Evolutionary conservation across 2,329 filamentous ascomycete species (phyloP).

Genomic region (Stemphylium beticola): DNA sequence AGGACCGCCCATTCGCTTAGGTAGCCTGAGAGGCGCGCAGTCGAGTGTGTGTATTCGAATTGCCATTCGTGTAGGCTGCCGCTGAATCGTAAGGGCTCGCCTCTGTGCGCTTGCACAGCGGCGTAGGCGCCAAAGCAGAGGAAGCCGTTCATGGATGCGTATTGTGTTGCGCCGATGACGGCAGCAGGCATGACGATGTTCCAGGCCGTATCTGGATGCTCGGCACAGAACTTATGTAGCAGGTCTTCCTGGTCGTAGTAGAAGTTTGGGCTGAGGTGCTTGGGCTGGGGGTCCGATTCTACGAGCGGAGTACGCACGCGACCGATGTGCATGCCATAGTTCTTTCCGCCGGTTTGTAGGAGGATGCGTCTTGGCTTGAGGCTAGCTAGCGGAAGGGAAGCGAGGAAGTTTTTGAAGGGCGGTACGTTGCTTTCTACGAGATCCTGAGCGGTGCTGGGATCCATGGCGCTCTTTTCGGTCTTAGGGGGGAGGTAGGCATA

Average conservation of each 20-base stretch:
- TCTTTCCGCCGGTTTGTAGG: conserved; percentile 20
- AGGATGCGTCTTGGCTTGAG: conserved; percentile 19
- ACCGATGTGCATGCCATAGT: conserved; percentile 19
- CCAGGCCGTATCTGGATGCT: conserved; percentile 13
- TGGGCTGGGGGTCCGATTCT: conserved; percentile 22
- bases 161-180: conserved; percentile 9
- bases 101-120: conserved; percentile 15
- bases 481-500: conserved; percentile 21
- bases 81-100: conserved; percentile 10
- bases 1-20: too few relatives aligned
- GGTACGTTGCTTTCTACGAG: conserved; percentile 16
- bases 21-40: not conserved
- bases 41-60: conserved; percentile 10
- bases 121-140: conserved; percentile 15
- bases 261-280: conserved; percentile 19
- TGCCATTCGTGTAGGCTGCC: conserved; percentile 14
- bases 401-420: conserved; percentile 15
- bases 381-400: conserved; percentile 5
- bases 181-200: conserved; percentile 14
- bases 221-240: conserved; percentile 5
- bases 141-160: conserved; percentile 19
- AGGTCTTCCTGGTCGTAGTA: conserved; percentile 23
- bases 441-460: conserved; percentile 6
- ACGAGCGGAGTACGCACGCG: conserved; percentile 14
- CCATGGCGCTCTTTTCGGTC: conserved; percentile 8